phyloP scores from a whole-genome alignment of 768 basidiomycete species.

The Plicaturopsis crispa region DNA sequence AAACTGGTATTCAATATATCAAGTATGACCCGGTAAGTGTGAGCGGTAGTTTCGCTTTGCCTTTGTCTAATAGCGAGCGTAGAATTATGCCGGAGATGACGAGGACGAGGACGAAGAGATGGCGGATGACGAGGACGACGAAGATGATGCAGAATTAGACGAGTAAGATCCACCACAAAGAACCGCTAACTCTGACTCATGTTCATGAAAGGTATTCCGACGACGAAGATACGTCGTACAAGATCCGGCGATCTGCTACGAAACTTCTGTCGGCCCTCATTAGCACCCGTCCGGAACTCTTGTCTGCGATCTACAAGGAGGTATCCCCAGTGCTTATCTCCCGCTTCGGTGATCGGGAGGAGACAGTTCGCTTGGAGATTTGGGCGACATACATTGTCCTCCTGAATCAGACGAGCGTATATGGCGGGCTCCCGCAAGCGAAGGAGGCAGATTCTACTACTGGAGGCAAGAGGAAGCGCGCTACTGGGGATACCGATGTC shows the following conservation, averaged over 20 bases:
- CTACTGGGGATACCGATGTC: constrained; percentile 49
- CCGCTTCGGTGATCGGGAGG: constrained; percentile 90
- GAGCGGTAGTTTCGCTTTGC: background rate
- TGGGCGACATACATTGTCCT: constrained; percentile 82
- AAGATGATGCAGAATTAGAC: constrained; percentile 73
- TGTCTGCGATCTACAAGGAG: constrained; percentile 69
- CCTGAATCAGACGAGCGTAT: constrained; percentile 77
- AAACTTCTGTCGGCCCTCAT: constrained; percentile 84
- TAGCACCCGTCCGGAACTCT: constrained; percentile 83
- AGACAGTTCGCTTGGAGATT: constrained; percentile 87
- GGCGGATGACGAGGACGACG: constrained; percentile 53
- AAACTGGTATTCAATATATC: constrained; percentile 69
- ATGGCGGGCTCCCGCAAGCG: constrained; percentile 53
- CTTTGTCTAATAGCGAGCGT: no score
- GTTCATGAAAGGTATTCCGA: constrained; percentile 71
- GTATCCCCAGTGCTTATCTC: constrained; percentile 87
- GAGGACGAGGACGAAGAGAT: constrained; percentile 61
- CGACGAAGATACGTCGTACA: constrained; percentile 97
- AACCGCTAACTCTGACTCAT: constrained; percentile 4
- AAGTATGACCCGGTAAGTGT: constrained; percentile 85
- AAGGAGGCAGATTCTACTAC: constrained; percentile 40
- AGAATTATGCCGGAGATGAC: constrained; percentile 72
- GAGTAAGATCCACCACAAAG: constrained; percentile 43
- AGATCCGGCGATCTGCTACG: constrained; percentile 89
- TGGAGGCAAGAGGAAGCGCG: constrained; percentile 65